Percentiles rank a stretch among this genome's conserved stretches.
phyloP scores from a whole-genome alignment of 768 basidiomycete genomes.

The Austroboletus festivus region DNA sequence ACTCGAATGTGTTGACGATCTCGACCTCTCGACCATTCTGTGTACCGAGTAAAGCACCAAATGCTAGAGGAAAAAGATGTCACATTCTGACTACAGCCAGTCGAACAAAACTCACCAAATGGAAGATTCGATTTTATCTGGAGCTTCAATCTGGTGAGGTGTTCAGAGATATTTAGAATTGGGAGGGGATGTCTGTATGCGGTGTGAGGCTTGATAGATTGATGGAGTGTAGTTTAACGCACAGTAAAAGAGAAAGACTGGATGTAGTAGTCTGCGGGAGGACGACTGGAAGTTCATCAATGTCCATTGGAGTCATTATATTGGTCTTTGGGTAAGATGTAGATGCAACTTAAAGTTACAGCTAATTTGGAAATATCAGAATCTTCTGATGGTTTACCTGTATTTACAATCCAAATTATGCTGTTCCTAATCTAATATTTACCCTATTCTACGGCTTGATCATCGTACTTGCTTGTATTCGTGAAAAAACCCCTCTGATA shows the following conservation, averaged over 20 bases:
- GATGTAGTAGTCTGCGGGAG: conserved; percentile 68
- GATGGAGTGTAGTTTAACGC: conserved; percentile 25
- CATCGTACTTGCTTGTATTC: too few species aligned
- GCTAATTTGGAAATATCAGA: too few species aligned
- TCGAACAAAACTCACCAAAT: conserved; percentile 69
- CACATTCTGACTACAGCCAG: too few species aligned
- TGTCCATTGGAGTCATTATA: conserved; percentile 65
- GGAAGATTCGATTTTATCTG: conserved; percentile 60
- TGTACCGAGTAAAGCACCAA: conserved; percentile 91
- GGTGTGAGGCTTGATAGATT: conserved; percentile 11
- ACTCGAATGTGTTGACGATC: conserved; percentile 95
- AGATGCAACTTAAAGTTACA: neutral
- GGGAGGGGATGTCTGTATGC: conserved; percentile 84
- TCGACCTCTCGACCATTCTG: conserved; percentile 94
- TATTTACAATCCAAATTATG: too few species aligned
- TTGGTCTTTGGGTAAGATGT: neutral
- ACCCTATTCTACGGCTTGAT: too few species aligned
- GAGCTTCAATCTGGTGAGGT: conserved; percentile 81
- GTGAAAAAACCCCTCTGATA: too few species aligned
- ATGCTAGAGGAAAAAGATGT: conserved; percentile 49
- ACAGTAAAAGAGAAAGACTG: conserved; percentile 74
- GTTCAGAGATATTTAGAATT: conserved; percentile 95
- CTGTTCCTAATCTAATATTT: too few species aligned
- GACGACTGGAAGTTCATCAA: conserved; percentile 73
- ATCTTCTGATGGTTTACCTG: too few species aligned